Evolutionary conservation across 2,329 filamentous ascomycete species (phyloP).

Genomic region (Microdochium paspali): DNA sequence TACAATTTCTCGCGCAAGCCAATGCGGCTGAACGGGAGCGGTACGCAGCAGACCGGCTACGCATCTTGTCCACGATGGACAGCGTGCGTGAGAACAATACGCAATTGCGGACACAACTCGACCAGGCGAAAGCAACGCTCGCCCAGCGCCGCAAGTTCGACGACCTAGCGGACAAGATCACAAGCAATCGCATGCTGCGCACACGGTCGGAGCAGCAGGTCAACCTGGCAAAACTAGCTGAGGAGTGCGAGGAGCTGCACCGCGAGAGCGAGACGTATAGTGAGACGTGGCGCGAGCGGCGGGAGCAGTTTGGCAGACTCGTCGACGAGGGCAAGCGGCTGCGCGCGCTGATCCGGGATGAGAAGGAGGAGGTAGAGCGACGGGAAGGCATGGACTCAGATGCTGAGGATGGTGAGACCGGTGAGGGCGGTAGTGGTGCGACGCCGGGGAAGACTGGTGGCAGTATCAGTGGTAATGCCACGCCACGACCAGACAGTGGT

Average conservation of each 20-base stretch:
- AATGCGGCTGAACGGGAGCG: conserved; percentile 77
- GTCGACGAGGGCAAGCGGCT: conserved; percentile 87
- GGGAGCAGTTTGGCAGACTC: conserved; percentile 79
- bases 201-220: conserved; percentile 75
- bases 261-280: conserved; percentile 75
- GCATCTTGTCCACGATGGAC: conserved; percentile 71
- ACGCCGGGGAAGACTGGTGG: conserved; percentile 36
- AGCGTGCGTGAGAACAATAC: conserved; percentile 67
- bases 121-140: conserved; percentile 65
- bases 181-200: conserved; percentile 67
- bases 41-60: conserved; percentile 71
- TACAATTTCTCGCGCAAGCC: conserved; percentile 77
- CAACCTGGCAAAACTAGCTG: conserved; percentile 71
- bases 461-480: conserved; percentile 39
- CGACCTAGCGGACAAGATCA: conserved; percentile 79
- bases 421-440: conserved; percentile 24
- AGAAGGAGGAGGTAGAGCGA: conserved; percentile 89
- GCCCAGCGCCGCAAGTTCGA: conserved; percentile 79
- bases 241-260: conserved; percentile 81
- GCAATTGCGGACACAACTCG: conserved; percentile 63
- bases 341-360: conserved; percentile 77
- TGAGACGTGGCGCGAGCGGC: conserved; percentile 73
- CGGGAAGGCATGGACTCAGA: conserved; percentile 73
- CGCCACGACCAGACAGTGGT: conserved; percentile 36
- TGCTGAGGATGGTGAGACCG: conserved; percentile 45